These are phyloP conservation scores for Fomitopsis pulvina DNA, from an alignment of 768 basidiomycete species.

Conservation along the genomic window DNA sequence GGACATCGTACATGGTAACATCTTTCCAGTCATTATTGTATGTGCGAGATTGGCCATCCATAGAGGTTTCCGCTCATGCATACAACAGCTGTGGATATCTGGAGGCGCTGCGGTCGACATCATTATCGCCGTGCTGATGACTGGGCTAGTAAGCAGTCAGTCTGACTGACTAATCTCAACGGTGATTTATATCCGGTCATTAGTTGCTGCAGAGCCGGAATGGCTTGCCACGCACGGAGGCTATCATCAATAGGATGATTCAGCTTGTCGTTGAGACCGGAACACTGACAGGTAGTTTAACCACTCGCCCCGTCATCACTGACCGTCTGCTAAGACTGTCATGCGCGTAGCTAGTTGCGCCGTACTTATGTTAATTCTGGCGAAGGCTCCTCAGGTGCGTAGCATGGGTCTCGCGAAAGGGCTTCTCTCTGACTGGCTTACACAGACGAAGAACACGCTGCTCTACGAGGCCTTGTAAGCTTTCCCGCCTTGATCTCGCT, in stretches of 20 bases:
- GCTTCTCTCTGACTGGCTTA: not conserved
- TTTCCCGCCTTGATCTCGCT: not conserved
- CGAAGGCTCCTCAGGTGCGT: not conserved
- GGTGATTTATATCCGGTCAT: no score
- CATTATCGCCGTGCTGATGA: conserved; percentile 8
- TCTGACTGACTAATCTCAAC: no score
- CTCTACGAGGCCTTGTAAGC: not conserved
- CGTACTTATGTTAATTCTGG: not conserved
- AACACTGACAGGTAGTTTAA: not conserved
- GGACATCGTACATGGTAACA: not conserved
- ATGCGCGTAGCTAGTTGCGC: not conserved
- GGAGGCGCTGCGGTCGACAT: conserved; percentile 1
- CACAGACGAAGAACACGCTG: not conserved
- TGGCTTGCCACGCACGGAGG: not conserved
- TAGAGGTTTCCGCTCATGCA: not conserved
- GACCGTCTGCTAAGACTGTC: not conserved
- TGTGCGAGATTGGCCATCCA: not conserved
- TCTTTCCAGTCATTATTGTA: not conserved
- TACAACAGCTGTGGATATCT: not conserved
- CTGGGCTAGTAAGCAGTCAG: conserved; percentile 1
- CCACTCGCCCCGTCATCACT: not conserved
- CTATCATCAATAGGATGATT: not conserved
- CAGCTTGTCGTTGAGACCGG: not conserved
- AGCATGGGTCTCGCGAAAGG: not conserved
- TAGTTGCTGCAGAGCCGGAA: not conserved